Base-by-base conservation (phyloP, 306 rosid genomes). In the cucumber (Cucumis sativus) region DNA sequence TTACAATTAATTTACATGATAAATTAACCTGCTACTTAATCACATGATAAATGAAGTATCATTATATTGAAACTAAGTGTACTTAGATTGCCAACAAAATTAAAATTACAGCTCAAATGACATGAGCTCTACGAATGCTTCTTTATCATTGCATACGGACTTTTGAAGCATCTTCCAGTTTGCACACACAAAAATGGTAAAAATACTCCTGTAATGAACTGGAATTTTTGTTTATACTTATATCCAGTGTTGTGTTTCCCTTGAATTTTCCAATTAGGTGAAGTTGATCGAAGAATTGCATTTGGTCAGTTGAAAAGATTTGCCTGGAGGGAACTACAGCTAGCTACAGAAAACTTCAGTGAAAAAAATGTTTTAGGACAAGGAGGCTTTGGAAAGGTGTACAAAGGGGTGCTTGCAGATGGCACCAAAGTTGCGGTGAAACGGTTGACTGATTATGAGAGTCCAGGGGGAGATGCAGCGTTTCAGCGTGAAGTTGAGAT, bases 351-450 rank as follows among this genome's bases (percentile, higher is more conserved):
- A 83, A 88, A 83, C 79, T 96, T 96, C 83, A 91, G 88, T 49
- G 98, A 96, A 84, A 91, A 88, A 86, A 89, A 91, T 82, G 98
- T 96, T 82, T 63, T 96, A 75, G 99, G 99, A 75, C 99, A 92
- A 84, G 99, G 99, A 83, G 99, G 99, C 81, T 96, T 96, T 83
- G 99, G 99, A 83, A 96, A 92, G 87, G 98, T 96, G 77, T 96
- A 96, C 78, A 96, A 89, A 85, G 99, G 99, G 73, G 98, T 96
- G 82, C 90, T 96, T 56, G 78, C 88, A 75, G 98, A 96, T 86
- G 83, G 79, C 83, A 91, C 93, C 66, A 92, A 92, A 86, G 87
- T 96, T 86, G 99, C 99, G 33, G 99, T 96, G 66, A 96, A 96
- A 85, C 89, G 98, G 75, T 84, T 96, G 70, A 92, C 96, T 55